A percentile compares a stretch with the other conserved stretches of the same genome.
Evolutionary conservation across 805 yeast genomes (phyloP).

Genomic region (Nakazawaea siamensis): DNA sequence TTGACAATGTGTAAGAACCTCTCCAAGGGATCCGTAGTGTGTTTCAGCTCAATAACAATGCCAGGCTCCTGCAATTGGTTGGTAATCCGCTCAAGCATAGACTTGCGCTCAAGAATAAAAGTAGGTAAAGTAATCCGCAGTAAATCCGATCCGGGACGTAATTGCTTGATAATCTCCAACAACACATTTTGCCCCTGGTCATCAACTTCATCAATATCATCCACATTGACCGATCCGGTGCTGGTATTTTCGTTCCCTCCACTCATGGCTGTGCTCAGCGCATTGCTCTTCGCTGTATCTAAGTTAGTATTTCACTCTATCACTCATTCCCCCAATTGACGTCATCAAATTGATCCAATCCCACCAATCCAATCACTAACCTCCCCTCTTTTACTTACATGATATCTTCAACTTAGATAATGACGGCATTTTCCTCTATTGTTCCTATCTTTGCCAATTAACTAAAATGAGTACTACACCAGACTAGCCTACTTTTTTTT

Average conservation of each 20-base stretch:
- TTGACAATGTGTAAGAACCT: conserved; percentile 69
- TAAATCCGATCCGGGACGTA: conserved; percentile 88
- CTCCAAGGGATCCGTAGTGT: conserved; percentile 44
- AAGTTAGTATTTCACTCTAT: too few relatives aligned
- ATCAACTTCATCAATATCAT: conserved; percentile 88
- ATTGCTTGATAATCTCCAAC: conserved; percentile 80
- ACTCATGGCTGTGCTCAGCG: too few relatives aligned
- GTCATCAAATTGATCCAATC: neutral
- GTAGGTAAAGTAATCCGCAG: conserved; percentile 92
- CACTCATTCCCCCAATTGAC: too few relatives aligned
- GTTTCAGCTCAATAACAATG: conserved; percentile 61
- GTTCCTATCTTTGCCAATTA: too few relatives aligned
- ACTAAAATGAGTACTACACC: too few relatives aligned
- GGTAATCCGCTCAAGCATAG: conserved; percentile 93
- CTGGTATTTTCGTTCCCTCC: too few relatives aligned
- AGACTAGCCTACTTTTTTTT: too few relatives aligned
- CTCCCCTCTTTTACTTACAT: conserved; percentile 2
- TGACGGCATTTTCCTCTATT: conserved; percentile 8
- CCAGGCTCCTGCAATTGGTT: conserved; percentile 80
- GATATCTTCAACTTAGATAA: conserved; percentile 9
- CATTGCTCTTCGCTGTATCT: too few relatives aligned
- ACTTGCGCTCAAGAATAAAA: conserved; percentile 87
- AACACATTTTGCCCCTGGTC: conserved; percentile 83
- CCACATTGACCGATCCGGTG: too few relatives aligned
- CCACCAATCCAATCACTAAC: neutral